Evolutionary conservation across 345 rosid genomes (phyloP), one percentile per base, ranked within the genome.

Genomic region (Citrus australasica): DNA sequence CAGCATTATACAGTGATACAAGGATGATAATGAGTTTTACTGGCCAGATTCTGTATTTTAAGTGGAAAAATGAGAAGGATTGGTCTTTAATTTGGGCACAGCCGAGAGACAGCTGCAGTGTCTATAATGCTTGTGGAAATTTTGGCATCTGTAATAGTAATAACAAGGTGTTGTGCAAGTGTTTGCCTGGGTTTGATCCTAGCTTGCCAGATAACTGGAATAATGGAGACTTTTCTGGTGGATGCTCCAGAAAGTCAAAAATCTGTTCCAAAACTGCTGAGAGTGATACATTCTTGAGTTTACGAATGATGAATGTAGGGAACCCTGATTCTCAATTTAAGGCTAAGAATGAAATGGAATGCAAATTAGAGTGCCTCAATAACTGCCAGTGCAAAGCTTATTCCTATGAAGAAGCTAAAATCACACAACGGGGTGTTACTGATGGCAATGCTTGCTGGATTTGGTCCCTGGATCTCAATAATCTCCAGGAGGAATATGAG

Each of bases 301-400:
- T 93, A 75, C 82, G 71, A 76, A 81, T 79, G 80, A 84, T 90
- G 86, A 88, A 85, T 84, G 88, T 86, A 72, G 90, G 92, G 71
- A 91, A 77, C 24, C 86, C 90, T 4, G 92, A 88, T 35, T 78
- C 84, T 0, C 80, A 84, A 4, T 78, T 80, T 32, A 67, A 67
- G 61, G 84, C 88, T 9, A 74, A 70, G 73, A 78, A 76, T 48
- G 90, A 81, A 71, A 72, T 7, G 55, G 87, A 79, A 76, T 92
- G 97, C 82, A 83, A 74, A 76, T 77, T 33, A 17, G 80, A 83
- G 85, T 92, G 97, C 77, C 86, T 86, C 28, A 80, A 73, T 66
- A 86, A 81, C 48, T 91, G 91, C 71, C 80, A 85, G 35, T 92
- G 94, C 85, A 90, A 87, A 71, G 91, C 91, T 63, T 89, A 86